Base-by-base conservation (phyloP, 2,329 filamentous ascomycete species). In the Camillea tinctor region DNA sequence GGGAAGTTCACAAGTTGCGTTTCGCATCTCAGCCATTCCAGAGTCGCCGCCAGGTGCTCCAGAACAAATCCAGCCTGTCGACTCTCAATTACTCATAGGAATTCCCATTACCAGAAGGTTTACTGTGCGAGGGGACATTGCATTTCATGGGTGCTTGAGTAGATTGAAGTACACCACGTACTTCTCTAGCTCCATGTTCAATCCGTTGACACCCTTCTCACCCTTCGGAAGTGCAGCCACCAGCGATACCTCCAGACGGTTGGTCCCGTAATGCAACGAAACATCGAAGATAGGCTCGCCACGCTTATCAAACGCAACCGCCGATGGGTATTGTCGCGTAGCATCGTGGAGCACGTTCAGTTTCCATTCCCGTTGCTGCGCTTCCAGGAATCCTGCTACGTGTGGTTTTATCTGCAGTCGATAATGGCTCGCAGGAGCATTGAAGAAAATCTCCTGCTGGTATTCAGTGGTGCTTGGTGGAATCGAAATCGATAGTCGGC, bases 161-260 rank as follows among this genome's bases (percentile, higher is more conserved):
- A 96, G 76, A 74, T 95, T 89, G 62, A 89, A 84, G 75, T 90
- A 90, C 24, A 95, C 80, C 1, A 87, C 92, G 59, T 93, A 82
- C 68, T 89, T 89, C 77, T 97, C 93, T 63, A 93, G 79, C 72
- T 95, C 92, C 40, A 89, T 84, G 63, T 88, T 85, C 9, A 86
- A 79, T 0, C 84, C 87, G 23, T 81, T 81, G 0, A 81, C 77
- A 44, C 82, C 76, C 61, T 82, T 85, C 69, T 85, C 79, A 20
- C 81, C 84, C 68, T 80, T 84, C 1, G 84, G 85, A 50, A 91
- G 81, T 6, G 88, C 88, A 1, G 90, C 91, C 64, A 93, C 85
- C 60, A 94, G 80, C 68, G 94, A 90, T 7, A 96, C 82, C 68
- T 93, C 89, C 55, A 97, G 84, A 52, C 88, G 84, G 67, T 95